These are phyloP conservation scores for Umbelopsis isabellina DNA, from an alignment of 192 early-diverging fungal species.

Conservation along the genomic window DNA sequence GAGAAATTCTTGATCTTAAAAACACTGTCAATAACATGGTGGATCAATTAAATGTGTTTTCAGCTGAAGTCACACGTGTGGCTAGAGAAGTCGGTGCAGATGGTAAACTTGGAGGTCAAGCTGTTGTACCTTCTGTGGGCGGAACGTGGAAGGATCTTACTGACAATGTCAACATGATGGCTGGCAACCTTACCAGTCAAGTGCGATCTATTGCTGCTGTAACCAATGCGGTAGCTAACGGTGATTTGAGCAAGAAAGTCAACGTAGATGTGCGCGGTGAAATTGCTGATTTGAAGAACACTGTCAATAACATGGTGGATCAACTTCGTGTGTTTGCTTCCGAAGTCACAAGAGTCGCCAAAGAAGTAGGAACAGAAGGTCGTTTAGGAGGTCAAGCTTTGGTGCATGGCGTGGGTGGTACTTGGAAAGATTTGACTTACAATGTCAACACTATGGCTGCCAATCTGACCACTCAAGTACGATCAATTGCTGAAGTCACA, in stretches of 20 bases:
- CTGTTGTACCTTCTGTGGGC: slow-evolving; percentile 50
- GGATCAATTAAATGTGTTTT: slow-evolving; percentile 60
- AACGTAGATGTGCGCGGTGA: slow-evolving; percentile 55
- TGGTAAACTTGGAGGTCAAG: slow-evolving; percentile 59
- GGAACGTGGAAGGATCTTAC: slow-evolving; percentile 70
- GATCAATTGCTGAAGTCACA: slow-evolving; percentile 67
- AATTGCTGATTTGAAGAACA: slow-evolving; percentile 60
- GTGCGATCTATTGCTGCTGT: slow-evolving; percentile 66
- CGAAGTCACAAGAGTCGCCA: slow-evolving; percentile 71
- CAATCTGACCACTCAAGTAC: slow-evolving; percentile 70
- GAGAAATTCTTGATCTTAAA: slow-evolving; percentile 71
- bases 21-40: slow-evolving; percentile 73
- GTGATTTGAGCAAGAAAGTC: slow-evolving; percentile 61
- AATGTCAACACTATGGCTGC: slow-evolving; percentile 77
- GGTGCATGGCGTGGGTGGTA: slow-evolving; percentile 64
- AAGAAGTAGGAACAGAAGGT: slow-evolving; percentile 74
- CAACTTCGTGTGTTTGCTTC: slow-evolving; percentile 66
- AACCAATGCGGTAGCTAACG: slow-evolving; percentile 58
- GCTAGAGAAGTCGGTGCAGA: slow-evolving; percentile 64
- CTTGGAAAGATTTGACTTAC: slow-evolving; percentile 74
- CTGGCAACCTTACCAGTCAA: slow-evolving; percentile 62
- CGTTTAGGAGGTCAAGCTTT: slow-evolving; percentile 71
- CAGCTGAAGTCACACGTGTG: slow-evolving; percentile 63
- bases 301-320: slow-evolving; percentile 70
- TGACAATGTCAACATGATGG: slow-evolving; percentile 72